These are phyloP conservation scores for Lithocarpus polystachyus DNA, from an alignment of 306 rosid species.

Conservation along the genomic window DNA sequence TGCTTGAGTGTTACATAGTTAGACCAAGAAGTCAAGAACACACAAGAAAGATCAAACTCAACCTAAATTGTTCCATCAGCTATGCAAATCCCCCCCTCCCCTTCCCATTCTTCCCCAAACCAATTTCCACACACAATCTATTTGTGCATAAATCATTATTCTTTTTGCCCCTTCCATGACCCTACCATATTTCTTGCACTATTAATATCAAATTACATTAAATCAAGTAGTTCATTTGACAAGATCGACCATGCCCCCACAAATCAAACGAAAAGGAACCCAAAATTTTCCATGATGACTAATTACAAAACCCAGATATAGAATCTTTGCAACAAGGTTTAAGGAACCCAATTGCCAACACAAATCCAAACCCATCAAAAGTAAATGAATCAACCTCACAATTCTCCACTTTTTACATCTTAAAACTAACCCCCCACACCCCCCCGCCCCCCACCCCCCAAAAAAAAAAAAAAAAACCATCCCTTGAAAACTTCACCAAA, in stretches of 20 bases:
- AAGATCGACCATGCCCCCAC: neutral
- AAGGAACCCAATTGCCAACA: too few species aligned
- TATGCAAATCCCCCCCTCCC: neutral
- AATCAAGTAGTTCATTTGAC: neutral
- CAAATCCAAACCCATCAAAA: neutral
- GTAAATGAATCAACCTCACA: neutral
- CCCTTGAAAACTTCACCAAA: neutral
- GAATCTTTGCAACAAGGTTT: too few species aligned
- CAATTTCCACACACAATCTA: neutral
- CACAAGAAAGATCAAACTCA: neutral
- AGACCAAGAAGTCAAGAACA: neutral
- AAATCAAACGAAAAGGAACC: neutral
- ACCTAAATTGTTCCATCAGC: neutral
- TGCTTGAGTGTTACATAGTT: neutral
- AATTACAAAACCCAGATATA: neutral
- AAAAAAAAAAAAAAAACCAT: neutral
- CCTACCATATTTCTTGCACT: neutral
- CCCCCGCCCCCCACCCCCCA: neutral
- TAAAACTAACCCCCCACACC: neutral
- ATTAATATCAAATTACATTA: neutral
- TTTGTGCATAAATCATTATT: neutral
- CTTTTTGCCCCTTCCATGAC: neutral
- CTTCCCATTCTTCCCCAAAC: neutral
- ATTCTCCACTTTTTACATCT: neutral
- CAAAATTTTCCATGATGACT: neutral